Evolutionary conservation across 2,329 filamentous ascomycete species (phyloP).

Genomic region (Cladosporium velox): DNA sequence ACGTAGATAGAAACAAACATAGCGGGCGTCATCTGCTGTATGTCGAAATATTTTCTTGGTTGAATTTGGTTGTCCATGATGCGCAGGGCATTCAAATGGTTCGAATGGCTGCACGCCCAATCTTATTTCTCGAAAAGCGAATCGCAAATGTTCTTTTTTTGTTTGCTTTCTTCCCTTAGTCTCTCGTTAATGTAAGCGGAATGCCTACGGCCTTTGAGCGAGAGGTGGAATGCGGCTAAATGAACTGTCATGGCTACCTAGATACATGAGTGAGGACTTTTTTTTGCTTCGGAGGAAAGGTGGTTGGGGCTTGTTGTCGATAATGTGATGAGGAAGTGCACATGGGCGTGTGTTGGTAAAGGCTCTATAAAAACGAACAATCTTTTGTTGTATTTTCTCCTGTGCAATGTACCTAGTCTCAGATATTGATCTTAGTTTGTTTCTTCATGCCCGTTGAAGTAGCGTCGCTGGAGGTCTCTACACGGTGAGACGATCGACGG

Average conservation of each 20-base stretch:
- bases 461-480: too few relatives aligned
- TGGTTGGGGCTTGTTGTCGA: background rate
- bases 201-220: background rate
- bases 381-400: background rate
- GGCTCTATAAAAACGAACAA: background rate
- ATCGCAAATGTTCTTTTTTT: background rate
- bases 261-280: background rate
- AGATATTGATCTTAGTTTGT: background rate
- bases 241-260: background rate
- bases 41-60: constrained; percentile 3
- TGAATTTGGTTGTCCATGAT: background rate
- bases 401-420: background rate
- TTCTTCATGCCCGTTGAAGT: background rate
- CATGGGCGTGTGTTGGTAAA: background rate
- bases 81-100: background rate
- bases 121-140: background rate
- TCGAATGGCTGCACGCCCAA: background rate
- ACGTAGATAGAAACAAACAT: background rate
- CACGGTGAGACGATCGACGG: too few relatives aligned
- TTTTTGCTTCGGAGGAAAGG: background rate
- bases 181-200: background rate
- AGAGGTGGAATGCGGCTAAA: background rate
- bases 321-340: background rate
- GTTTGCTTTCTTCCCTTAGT: background rate
- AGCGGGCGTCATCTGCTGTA: background rate